These are phyloP conservation scores for Clitopilus passeckerianus DNA, from an alignment of 768 basidiomycete species.

Conservation along the genomic window DNA sequence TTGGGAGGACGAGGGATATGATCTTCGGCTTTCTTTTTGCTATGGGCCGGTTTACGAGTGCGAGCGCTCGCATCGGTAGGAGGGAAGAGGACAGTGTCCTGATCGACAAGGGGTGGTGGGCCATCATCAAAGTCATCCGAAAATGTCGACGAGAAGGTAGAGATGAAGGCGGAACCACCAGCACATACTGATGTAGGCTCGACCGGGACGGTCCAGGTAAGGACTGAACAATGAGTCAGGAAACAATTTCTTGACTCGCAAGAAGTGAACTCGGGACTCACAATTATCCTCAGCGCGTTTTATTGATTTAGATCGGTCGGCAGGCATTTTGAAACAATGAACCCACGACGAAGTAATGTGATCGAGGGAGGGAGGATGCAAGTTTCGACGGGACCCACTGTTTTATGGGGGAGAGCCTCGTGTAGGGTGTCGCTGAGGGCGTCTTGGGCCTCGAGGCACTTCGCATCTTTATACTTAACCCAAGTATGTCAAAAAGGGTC, in stretches of 20 bases:
- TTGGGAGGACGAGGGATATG: conserved; percentile 84
- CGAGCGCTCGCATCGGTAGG: conserved; percentile 30
- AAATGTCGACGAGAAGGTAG: conserved; percentile 44
- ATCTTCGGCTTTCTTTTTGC: conserved; percentile 66
- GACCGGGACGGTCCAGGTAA: conserved; percentile 41
- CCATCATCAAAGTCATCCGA: conserved; percentile 45
- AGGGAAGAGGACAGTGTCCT: conserved; percentile 56
- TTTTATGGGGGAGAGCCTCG: conserved; percentile 9
- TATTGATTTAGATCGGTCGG: conserved; percentile 35
- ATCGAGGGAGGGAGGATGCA: conserved; percentile 2
- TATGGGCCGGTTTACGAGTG: conserved; percentile 46
- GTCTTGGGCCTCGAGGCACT: conserved; percentile 16
- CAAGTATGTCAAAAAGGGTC: conserved; percentile 14
- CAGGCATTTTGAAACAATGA: conserved; percentile 31
- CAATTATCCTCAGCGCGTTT: conserved; percentile 31
- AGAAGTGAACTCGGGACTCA: conserved; percentile 16
- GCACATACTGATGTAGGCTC: conserved; percentile 24
- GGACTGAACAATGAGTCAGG: conserved; percentile 20
- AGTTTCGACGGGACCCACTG: conserved; percentile 11
- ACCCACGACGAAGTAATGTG: neutral
- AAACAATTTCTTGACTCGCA: conserved; percentile 1
- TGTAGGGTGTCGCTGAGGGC: conserved; percentile 19
- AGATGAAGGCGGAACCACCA: conserved; percentile 47
- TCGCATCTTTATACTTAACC: conserved; percentile 15
- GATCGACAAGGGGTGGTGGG: conserved; percentile 31